Percentiles rank a stretch among this genome's conserved stretches.
These are phyloP conservation scores for Globisporangium ultimum DNA, from an alignment of 352 stramenopile species.

Conservation along the genomic window DNA sequence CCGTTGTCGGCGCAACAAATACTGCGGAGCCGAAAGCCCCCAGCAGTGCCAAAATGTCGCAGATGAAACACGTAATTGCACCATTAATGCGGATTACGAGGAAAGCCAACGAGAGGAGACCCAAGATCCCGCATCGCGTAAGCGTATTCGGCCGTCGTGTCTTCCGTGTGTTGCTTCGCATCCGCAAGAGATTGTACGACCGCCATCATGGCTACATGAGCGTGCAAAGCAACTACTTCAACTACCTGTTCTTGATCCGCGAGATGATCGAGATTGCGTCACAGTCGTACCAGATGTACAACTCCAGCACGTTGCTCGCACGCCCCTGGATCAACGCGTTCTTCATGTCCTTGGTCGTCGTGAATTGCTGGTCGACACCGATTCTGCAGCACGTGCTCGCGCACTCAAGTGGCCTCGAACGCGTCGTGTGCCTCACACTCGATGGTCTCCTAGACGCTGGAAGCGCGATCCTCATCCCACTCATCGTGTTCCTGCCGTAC, in stretches of 20 bases:
- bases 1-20: neutral
- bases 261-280: conserved; percentile 22
- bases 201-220: conserved; percentile 15
- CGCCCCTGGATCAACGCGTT: conserved; percentile 18
- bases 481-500: conserved; percentile 17
- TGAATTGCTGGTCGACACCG: conserved; percentile 19
- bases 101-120: neutral
- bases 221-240: conserved; percentile 19
- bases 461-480: conserved; percentile 25
- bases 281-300: conserved; percentile 20
- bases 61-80: neutral
- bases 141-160: neutral
- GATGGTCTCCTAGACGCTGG: conserved; percentile 24
- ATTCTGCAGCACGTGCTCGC: conserved; percentile 16
- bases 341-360: conserved; percentile 17
- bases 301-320: conserved; percentile 12
- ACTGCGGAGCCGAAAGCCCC: neutral
- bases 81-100: neutral
- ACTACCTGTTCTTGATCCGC: conserved; percentile 17
- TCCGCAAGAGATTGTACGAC: conserved; percentile 14
- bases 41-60: neutral
- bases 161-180: neutral
- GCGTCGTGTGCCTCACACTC: conserved; percentile 21
- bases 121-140: conserved; percentile 3
- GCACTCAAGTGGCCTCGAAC: conserved; percentile 19